A percentile compares a stretch with the other conserved stretches of the same genome.
Conservation (phyloP, 352 stramenopile genomes). For the Albugo laibachii region DNA sequence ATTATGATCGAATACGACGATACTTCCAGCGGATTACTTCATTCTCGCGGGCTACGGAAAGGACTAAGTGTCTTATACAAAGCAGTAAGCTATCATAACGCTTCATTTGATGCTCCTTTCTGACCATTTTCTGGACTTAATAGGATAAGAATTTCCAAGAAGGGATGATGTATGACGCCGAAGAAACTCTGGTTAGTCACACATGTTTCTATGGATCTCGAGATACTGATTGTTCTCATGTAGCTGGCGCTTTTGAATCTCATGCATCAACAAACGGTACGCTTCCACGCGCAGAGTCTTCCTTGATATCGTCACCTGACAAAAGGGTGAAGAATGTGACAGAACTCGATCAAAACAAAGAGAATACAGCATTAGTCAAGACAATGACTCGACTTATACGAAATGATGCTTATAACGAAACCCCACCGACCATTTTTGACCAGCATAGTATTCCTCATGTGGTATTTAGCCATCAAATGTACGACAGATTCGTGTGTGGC, state of each 20-base stretch:
- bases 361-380: constrained; percentile 49
- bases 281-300: not conserved
- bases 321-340: constrained; percentile 18
- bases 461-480: constrained; percentile 76
- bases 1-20: constrained; percentile 78
- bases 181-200: constrained; percentile 30
- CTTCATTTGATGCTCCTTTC: not conserved
- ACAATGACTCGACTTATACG: constrained; percentile 51
- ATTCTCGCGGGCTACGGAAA: constrained; percentile 60
- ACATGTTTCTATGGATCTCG: too few species aligned
- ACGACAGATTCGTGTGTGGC: constrained; percentile 56
- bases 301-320: not conserved
- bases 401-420: constrained; percentile 35
- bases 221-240: too few species aligned
- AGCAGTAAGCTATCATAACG: constrained; percentile 6
- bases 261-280: constrained; percentile 67
- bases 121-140: not conserved
- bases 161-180: constrained; percentile 75
- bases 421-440: constrained; percentile 50
- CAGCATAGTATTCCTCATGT: constrained; percentile 73
- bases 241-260: constrained; percentile 53
- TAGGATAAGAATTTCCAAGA: constrained; percentile 72
- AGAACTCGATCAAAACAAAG: constrained; percentile 50
- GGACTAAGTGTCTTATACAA: constrained; percentile 68
- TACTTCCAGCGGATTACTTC: constrained; percentile 47